Percentiles rank a stretch among this genome's conserved stretches.
phyloP scores from a whole-genome alignment of 202 grass and related monocot species.

The Zizania palustris region DNA sequence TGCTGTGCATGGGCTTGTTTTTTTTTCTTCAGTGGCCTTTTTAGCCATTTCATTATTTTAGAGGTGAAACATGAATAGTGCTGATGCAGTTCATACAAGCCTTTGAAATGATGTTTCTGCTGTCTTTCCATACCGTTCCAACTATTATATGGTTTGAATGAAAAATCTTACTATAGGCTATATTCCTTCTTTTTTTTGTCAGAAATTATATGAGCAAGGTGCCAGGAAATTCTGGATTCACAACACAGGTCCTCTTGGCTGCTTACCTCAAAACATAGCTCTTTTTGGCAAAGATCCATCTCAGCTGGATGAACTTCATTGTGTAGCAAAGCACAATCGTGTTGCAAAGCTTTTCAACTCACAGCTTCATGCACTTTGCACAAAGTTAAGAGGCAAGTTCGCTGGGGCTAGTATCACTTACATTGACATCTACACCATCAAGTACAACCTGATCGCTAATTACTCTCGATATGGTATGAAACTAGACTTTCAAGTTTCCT shows the following conservation, averaged over 20 bases:
- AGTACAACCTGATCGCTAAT: constrained; percentile 72
- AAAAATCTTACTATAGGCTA: neutral
- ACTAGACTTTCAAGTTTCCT: constrained; percentile 1
- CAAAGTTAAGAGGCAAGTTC: constrained; percentile 66
- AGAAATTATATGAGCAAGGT: constrained; percentile 89
- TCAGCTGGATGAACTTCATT: constrained; percentile 77
- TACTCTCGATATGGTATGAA: constrained; percentile 87
- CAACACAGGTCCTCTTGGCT: constrained; percentile 93
- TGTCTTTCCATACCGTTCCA: constrained; percentile 16
- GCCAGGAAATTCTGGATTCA: constrained; percentile 99
- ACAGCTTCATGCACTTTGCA: constrained; percentile 86
- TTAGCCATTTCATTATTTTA: neutral
- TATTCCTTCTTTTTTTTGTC: constrained; percentile 44
- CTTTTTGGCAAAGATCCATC: constrained; percentile 81
- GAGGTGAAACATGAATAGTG: neutral
- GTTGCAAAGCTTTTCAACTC: constrained; percentile 89
- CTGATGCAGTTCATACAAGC: neutral
- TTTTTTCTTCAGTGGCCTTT: neutral
- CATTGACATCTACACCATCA: constrained; percentile 87
- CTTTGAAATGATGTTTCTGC: neutral
- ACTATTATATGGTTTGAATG: constrained; percentile 2
- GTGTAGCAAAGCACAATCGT: constrained; percentile 80
- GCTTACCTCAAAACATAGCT: constrained; percentile 88
- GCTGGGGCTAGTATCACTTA: constrained; percentile 79
- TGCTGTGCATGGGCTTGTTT: neutral